Evolutionary conservation across 2,329 filamentous ascomycete genomes (phyloP), one percentile per base, ranked within the genome.

Genomic region (Alternaria solani): DNA sequence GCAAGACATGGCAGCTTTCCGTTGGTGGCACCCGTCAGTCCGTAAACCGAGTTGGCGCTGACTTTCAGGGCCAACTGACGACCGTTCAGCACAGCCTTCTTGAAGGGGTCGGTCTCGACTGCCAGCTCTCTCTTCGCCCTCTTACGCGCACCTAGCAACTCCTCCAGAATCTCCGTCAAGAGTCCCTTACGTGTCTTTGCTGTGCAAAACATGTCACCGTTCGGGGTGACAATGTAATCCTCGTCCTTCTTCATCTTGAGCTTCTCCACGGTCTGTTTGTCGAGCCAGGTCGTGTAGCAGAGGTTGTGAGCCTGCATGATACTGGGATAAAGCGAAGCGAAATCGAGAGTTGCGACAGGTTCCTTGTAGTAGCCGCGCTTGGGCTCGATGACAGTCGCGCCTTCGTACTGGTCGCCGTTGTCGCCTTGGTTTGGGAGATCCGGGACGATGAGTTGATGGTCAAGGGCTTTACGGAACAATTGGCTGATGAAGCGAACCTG

Each of bases 271-370:
- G 87, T 89, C 28, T 82, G 87, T 78, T 92, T 93, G 76, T 91
- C 94, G 42, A 98, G 81, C 32, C 98, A 83, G 0, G 95, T 99
- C 0, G 95, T 99, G 77, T 99, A 99, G 79, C 95, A 99, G 23
- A 99, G 87, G 69, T 99, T 99, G 81, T 99, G 95, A 0, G 95
- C 95, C 81, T 98, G 94, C 78, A 99, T 99, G 75, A 99, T 99
- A 82, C 94, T 97, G 23, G 95, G 95, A 72, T 99, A 99, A 65
- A 99, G 89, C 32, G 95, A 98, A 6, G 95, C 95, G 70, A 99
- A 99, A 92, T 99, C 95, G 43, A 99, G 89, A 0, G 95, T 99
- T 1, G 95, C 95, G 65, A 99, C 91, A 1, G 95, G 95, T 26
- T 96, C 92, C 72, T 95, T 90, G 79, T 99, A 98, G 79, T 96